Conservation (phyloP, 805 yeast genomes). For the Torulaspora quercuum region DNA sequence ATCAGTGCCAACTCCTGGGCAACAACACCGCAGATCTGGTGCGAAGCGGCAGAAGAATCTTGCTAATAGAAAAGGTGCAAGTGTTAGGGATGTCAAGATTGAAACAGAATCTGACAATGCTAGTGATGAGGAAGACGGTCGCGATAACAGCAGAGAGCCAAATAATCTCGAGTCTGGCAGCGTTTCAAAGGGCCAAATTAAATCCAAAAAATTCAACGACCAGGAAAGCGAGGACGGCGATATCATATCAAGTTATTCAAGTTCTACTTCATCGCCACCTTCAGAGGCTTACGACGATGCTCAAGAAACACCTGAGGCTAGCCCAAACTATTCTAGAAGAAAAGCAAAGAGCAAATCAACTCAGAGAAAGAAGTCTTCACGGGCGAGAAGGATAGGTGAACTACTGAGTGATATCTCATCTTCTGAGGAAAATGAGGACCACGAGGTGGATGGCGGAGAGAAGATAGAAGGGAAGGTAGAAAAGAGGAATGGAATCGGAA, state of each 20-base stretch:
- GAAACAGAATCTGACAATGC: slow-evolving; percentile 8
- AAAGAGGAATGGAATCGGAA: slow-evolving; percentile 6
- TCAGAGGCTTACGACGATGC: slow-evolving; percentile 15
- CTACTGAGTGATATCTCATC: background rate
- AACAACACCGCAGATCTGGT: slow-evolving; percentile 4
- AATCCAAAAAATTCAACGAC: background rate
- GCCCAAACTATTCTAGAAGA: slow-evolving; percentile 2
- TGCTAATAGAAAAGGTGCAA: slow-evolving; percentile 2
- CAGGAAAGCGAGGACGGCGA: slow-evolving; percentile 9
- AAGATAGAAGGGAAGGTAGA: slow-evolving; percentile 2
- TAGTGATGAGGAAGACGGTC: slow-evolving; percentile 3
- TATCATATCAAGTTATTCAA: background rate
- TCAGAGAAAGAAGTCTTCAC: background rate
- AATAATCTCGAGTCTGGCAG: background rate
- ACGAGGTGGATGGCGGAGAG: slow-evolving; percentile 2
- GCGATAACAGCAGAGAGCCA: background rate
- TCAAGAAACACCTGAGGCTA: slow-evolving; percentile 11
- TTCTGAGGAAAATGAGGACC: slow-evolving; percentile 18
- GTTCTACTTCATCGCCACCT: slow-evolving; percentile 11
- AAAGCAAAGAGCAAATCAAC: slow-evolving; percentile 2
- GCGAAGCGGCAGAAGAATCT: slow-evolving; percentile 1
- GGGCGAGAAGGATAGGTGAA: background rate
- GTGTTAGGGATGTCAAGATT: slow-evolving; percentile 9
- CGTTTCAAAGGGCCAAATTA: slow-evolving; percentile 1
- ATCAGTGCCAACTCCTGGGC: slow-evolving; percentile 15